Base-by-base conservation (phyloP, 2,329 filamentous ascomycete genomes). In the Fusarium musae region DNA sequence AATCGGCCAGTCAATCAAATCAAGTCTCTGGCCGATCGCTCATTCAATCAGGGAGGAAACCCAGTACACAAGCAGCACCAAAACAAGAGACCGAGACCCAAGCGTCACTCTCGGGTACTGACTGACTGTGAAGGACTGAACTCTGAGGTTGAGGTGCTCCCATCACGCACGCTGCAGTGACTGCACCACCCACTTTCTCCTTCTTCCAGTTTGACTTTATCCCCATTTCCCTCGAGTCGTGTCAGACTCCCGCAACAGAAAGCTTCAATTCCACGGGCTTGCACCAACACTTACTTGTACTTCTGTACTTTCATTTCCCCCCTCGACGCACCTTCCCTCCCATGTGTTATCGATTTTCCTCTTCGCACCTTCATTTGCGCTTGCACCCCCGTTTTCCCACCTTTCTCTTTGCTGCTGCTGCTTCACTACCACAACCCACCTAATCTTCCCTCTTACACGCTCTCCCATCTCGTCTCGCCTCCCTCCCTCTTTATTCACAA, bases 401-500 rank as follows among this genome's bases (percentile, higher is more conserved):
- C 52, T 42, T 65, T 65, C 46, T 47, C 42, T 68, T 75, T 75
- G 66, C 73, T 82, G 46, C 64, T 60, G 65, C 73, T 82, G 56
- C 64, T 62, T 80, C 70, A 79, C 69, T 74, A 68, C 66, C 72
- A 70, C 76, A 65, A 64, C 71, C 76, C 19, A 54, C 70, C 75
- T 73, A 73, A 68, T 74, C 72, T 72, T 73, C 69, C 74, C 73
- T 74, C 73, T 79, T 73, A 77, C 73, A 76, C 78, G 72, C 76
- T 75, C 74, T 65, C 66, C 72, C 71, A 58, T 73, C 60, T 75
- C 66, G 21, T 70, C 72, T 70, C 73, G 70, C 70, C 74, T 72
- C 70, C 65, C 75, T 77, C 69, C 69, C 75, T 72, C 75, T 68
- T 71, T 42, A 49, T 50, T 50, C 56, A 59, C 56, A 59, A 68